Evolutionary conservation across 257 asterid genomes (phyloP).

Genomic region (Linaria vulgaris): DNA sequence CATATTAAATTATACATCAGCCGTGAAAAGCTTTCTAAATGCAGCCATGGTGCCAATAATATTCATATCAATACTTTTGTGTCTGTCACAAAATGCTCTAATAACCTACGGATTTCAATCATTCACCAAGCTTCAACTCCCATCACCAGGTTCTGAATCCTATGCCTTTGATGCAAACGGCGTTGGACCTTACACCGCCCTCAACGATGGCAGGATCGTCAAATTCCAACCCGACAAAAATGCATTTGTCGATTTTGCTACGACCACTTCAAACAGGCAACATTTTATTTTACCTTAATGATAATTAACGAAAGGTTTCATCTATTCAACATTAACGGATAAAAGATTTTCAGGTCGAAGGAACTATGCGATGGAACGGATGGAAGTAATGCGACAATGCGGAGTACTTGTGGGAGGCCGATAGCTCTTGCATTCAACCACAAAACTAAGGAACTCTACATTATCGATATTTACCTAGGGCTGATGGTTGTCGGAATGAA

Average conservation of each 20-base stretch:
- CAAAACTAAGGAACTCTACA: slow-evolving; percentile 42
- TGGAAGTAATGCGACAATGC: slow-evolving; percentile 23
- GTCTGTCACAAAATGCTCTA: slow-evolving; percentile 20
- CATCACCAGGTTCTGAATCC: slow-evolving; percentile 37
- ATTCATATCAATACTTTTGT: slow-evolving; percentile 14
- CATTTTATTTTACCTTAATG: too few relatives aligned
- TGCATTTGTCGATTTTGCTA: slow-evolving; percentile 44
- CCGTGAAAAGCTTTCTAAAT: too few relatives aligned
- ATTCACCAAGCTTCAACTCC: slow-evolving; percentile 33
- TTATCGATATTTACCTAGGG: slow-evolving; percentile 40
- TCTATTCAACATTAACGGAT: too few relatives aligned
- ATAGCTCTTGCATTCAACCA: slow-evolving; percentile 43
- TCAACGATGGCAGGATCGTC: slow-evolving; percentile 55
- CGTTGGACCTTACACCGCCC: slow-evolving; percentile 45
- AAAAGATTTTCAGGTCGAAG: slow-evolving; percentile 32
- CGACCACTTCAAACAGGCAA: slow-evolving; percentile 48
- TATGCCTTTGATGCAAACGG: slow-evolving; percentile 32
- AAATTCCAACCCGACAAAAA: slow-evolving; percentile 25
- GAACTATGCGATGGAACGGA: slow-evolving; percentile 39
- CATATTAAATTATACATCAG: too few relatives aligned
- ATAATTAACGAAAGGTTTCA: too few relatives aligned
- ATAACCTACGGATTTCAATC: slow-evolving; percentile 18
- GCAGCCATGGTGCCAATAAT: not conserved
- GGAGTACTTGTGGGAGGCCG: slow-evolving; percentile 40
- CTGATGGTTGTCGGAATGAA: slow-evolving; percentile 45